phyloP scores from a whole-genome alignment of 2,329 filamentous ascomycete species.

The Akanthomyces uredinophilus region DNA sequence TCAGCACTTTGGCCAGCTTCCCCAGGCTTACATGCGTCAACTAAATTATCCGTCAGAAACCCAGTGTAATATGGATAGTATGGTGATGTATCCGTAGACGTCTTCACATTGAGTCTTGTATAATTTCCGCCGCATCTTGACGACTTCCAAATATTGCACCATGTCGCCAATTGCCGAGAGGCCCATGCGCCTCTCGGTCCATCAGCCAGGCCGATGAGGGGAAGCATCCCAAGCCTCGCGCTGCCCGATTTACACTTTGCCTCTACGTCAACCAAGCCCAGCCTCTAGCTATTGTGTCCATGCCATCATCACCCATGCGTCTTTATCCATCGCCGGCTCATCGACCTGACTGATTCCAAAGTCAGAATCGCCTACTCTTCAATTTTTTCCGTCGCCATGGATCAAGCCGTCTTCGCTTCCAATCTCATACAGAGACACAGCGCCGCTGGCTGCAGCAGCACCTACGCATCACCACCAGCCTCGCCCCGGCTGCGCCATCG shows the following conservation, averaged over 20 bases:
- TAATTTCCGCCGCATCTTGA: not conserved
- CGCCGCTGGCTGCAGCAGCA: not conserved
- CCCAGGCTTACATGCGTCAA: not conserved
- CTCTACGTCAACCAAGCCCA: not conserved
- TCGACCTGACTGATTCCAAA: not conserved
- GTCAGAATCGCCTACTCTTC: not conserved
- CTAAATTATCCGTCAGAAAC: not conserved
- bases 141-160: not conserved
- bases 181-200: not conserved
- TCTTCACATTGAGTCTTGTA: not conserved
- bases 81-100: not conserved
- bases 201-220: not conserved
- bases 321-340: not conserved
- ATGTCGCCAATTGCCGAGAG: not conserved
- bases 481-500: not conserved
- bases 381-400: not conserved
- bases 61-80: not conserved
- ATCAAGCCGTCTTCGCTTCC: not conserved
- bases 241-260: not conserved
- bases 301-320: not conserved
- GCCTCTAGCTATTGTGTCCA: not conserved
- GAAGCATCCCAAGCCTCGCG: not conserved
- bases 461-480: not conserved
- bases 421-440: not conserved
- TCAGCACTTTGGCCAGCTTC: not conserved